Base-by-base conservation (phyloP, 352 stramenopile genomes). In the Phytophthora litchii region DNA sequence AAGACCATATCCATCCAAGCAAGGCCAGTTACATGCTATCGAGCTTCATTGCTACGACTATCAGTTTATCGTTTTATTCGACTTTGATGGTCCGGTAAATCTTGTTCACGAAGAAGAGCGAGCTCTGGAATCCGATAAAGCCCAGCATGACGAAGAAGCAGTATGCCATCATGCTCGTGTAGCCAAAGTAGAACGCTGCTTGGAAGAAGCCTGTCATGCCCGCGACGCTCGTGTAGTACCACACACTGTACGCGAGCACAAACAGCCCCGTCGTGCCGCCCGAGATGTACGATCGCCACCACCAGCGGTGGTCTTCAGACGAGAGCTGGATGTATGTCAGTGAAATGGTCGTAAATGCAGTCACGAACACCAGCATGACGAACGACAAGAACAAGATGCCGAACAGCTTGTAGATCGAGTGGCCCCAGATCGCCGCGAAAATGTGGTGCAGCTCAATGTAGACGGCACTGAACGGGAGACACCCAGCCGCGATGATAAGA, bases 391-490 rank as follows among this genome's bases (percentile, higher is more conserved):
- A 90, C 34, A 99, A 71, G 58, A 99, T 99, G 40, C 96, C 96
- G 67, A 99, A 99, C 14, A 99, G 80, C 47, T 95, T 98, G 92
- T 99, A 99, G 67, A 99, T 97, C 76, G 97, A 97, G 69, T 99
- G 96, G 50, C 97, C 97, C 97, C 97, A 99, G 57, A 99, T 98
- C 38, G 94, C 93, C 14, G 91, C 94, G 60, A 99, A 99, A 48
- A 99, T 99, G 86, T 98, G 98, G 69, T 99, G 94, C 55, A 99
- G 76, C 74, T 99, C 96, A 66, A 99, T 98, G 86, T 99, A 99
- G 60, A 99, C 98, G 12, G 96, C 95, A 29, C 89, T 98, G 76
- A 99, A 99, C 25, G 97, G 97, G 38, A 99, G 79, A 61, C 98
- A 98, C 14, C 96, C 97, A 4, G 95, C 95, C 34, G 97, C 88